These are phyloP conservation scores for Fusarium sp. DNA, from an alignment of 2,329 filamentous ascomycete genomes.

Conservation along the genomic window DNA sequence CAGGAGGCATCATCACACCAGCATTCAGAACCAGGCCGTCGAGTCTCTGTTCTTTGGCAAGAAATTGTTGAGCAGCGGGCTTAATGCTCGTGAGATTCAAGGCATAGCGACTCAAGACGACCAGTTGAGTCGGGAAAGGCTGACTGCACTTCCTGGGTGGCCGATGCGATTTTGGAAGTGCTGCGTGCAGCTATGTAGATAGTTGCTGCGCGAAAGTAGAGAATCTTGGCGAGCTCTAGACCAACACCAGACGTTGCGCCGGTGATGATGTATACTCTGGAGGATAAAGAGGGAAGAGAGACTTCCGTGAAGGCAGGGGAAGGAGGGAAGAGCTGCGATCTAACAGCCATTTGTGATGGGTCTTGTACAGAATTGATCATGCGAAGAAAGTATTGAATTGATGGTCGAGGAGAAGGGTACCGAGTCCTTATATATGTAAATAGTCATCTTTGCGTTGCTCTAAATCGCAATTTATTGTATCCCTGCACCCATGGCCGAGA, in stretches of 20 bases:
- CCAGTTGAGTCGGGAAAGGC: constrained; percentile 21
- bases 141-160: constrained; percentile 21
- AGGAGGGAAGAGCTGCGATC: constrained; percentile 35
- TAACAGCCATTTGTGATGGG: constrained; percentile 25
- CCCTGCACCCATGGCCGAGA: too few relatives aligned
- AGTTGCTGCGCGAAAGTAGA: constrained; percentile 32
- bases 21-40: constrained; percentile 39
- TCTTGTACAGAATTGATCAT: not conserved
- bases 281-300: constrained; percentile 27
- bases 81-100: constrained; percentile 35
- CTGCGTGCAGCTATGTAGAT: constrained; percentile 36
- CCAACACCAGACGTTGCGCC: constrained; percentile 40
- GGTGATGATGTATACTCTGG: constrained; percentile 38
- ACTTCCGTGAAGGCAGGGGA: constrained; percentile 35
- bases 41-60: constrained; percentile 24
- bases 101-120: constrained; percentile 26
- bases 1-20: constrained; percentile 39
- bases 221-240: constrained; percentile 37
- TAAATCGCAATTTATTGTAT: not conserved
- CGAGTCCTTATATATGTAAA: constrained; percentile 5
- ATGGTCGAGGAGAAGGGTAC: not conserved
- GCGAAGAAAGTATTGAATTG: not conserved
- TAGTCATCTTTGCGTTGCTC: not conserved
- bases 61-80: not conserved
- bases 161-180: constrained; percentile 18